Percentiles rank a stretch among this genome's conserved stretches.
These are phyloP conservation scores for Exophiala dermatitidis DNA, from an alignment of 2,329 filamentous ascomycete species.

Conservation along the genomic window DNA sequence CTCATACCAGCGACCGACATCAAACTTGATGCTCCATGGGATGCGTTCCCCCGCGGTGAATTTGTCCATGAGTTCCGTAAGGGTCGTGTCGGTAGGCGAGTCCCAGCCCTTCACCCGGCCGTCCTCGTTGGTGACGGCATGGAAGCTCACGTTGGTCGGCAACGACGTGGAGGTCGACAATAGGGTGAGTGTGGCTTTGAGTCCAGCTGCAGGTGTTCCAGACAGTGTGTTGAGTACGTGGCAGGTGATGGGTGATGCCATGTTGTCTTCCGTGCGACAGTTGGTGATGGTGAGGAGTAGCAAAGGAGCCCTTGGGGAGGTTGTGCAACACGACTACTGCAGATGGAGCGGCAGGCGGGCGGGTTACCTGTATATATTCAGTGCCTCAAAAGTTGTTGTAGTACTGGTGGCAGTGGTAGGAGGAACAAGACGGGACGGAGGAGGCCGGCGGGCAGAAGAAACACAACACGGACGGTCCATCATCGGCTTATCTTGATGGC, in stretches of 20 bases:
- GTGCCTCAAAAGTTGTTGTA: not conserved
- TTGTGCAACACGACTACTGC: not conserved
- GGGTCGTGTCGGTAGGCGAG: constrained; percentile 25
- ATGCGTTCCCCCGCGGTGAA: constrained; percentile 33
- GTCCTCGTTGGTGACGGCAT: constrained; percentile 40
- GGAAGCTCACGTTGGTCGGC: constrained; percentile 29
- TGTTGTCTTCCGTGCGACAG: constrained; percentile 8
- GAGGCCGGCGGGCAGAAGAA: constrained; percentile 5
- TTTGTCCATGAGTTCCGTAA: constrained; percentile 25
- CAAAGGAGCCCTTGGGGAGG: not conserved
- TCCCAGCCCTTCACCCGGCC: constrained; percentile 42
- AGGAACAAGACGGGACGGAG: constrained; percentile 3
- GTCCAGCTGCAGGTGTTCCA: constrained; percentile 38
- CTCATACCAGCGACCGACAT: constrained; percentile 43
- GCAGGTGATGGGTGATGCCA: constrained; percentile 40
- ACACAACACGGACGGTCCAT: not conserved
- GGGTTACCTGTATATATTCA: too few relatives aligned
- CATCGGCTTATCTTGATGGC: not conserved
- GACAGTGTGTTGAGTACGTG: constrained; percentile 46
- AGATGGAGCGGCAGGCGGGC: too few relatives aligned
- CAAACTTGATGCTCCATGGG: constrained; percentile 42
- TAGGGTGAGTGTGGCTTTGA: constrained; percentile 46
- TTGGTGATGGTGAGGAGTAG: not conserved
- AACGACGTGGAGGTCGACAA: constrained; percentile 47
- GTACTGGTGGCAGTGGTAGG: too few relatives aligned